A percentile compares a stretch with the other conserved stretches of the same genome.
Evolutionary conservation across 2,329 filamentous ascomycete species (phyloP).

Genomic region (Fusarium redolens): DNA sequence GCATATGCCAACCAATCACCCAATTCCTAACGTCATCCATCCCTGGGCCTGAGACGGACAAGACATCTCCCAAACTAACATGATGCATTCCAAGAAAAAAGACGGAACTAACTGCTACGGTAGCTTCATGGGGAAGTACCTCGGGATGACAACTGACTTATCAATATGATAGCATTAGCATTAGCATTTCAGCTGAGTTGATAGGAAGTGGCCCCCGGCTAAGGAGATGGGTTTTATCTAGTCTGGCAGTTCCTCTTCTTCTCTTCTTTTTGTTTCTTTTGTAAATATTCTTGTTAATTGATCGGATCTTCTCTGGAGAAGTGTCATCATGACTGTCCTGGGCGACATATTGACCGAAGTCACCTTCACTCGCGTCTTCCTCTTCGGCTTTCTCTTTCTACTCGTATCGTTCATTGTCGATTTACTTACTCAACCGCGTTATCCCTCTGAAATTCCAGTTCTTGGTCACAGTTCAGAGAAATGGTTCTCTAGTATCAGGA

Average conservation of each 20-base stretch:
- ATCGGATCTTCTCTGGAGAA: background rate
- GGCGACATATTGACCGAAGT: conserved; percentile 44
- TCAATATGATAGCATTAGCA: background rate
- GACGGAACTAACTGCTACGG: background rate
- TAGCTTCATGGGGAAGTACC: background rate
- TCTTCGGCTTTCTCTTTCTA: conserved; percentile 48
- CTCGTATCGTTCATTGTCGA: conserved; percentile 55
- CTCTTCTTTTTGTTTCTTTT: background rate
- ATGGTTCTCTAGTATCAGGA: conserved; percentile 52
- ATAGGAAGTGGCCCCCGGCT: background rate
- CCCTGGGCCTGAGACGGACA: conserved; percentile 19
- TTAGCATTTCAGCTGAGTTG: background rate
- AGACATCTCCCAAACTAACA: conserved; percentile 5
- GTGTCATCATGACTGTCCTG: conserved; percentile 18
- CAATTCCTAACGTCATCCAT: conserved; percentile 12
- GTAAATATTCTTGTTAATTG: background rate
- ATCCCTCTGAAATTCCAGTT: conserved; percentile 54
- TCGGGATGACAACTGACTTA: background rate
- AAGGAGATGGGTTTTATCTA: background rate
- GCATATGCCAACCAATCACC: background rate
- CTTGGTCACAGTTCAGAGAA: conserved; percentile 53
- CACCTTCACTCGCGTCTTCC: conserved; percentile 46
- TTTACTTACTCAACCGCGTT: conserved; percentile 53
- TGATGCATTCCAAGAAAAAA: conserved; percentile 2
- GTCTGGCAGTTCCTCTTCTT: background rate